phyloP scores from a whole-genome alignment of 2,329 filamentous ascomycete genomes.

The Venturia asperata region DNA sequence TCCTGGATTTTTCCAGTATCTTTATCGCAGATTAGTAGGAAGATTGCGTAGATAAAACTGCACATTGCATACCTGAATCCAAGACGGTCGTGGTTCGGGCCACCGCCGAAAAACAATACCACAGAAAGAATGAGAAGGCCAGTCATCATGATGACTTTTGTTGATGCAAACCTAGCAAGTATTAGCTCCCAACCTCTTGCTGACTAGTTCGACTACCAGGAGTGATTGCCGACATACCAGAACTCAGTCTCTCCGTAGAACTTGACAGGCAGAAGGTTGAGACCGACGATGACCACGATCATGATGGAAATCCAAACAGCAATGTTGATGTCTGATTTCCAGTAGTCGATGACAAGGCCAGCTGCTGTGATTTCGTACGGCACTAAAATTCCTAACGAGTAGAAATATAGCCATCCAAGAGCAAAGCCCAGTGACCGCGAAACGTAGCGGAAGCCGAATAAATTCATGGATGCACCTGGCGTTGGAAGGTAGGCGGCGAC shows the following conservation, averaged over 20 bases:
- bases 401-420: slow-evolving; percentile 46
- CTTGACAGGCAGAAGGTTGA: slow-evolving; percentile 52
- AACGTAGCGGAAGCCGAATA: slow-evolving; percentile 43
- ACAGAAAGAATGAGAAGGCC: slow-evolving; percentile 42
- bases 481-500: slow-evolving; percentile 57
- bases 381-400: slow-evolving; percentile 63
- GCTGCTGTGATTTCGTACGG: slow-evolving; percentile 78
- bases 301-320: slow-evolving; percentile 68
- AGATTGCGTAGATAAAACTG: slow-evolving; percentile 26
- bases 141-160: slow-evolving; percentile 42
- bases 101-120: slow-evolving; percentile 38
- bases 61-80: slow-evolving; percentile 3
- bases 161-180: slow-evolving; percentile 30
- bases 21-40: slow-evolving; percentile 19
- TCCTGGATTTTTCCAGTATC: slow-evolving; percentile 36
- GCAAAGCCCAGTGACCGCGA: slow-evolving; percentile 40
- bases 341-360: slow-evolving; percentile 72
- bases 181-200: background rate
- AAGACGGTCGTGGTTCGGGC: slow-evolving; percentile 28
- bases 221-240: slow-evolving; percentile 37
- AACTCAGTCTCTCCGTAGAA: slow-evolving; percentile 46
- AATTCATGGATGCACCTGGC: slow-evolving; percentile 45
- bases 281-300: slow-evolving; percentile 36
- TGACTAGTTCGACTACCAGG: slow-evolving; percentile 30
- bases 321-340: slow-evolving; percentile 56